Evolutionary conservation across 345 rosid genomes (phyloP), one percentile per base, ranked within the genome.

Genomic region (Conringia planisiliqua): DNA sequence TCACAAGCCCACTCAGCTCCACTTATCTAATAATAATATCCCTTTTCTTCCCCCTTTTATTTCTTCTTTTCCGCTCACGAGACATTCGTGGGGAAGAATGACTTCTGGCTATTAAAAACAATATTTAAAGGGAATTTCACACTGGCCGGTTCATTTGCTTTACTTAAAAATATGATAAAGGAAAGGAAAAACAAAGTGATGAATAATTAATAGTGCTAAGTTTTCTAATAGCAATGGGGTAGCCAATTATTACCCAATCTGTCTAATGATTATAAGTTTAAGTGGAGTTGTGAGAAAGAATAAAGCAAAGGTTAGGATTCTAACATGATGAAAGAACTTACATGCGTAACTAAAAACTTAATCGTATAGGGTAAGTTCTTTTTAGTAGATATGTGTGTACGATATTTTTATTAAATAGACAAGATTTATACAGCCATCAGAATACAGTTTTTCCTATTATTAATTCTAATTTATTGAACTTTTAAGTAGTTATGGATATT

Each of bases 201-300:
- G 33, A 74, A 47, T 66, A 74, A 66, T 66, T 59, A 77, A 38
- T 64, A 38, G 68, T 77, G 76, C 67, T 64, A 27, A 20, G 46
- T 70, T 56, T 77, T 77, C 61, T 71, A 77, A 46, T 77, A 64
- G 55, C 61, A 64, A 56, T 77, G 55, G 66, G 76, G 47, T 64
- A 47, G 62, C 80, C 64, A 77, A 70, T 77, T 13, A 77, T 77
- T 77, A 77, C 80, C 72, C 76, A 77, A 71, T 71, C 72, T 64
- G 76, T 18, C 72, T 71, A 64, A 77, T 71, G 62, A 77, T 71
- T 77, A 71, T 71, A 63, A 77, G 71, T 64, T 77, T 77, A 71
- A 71, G 76, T 76, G 80, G 76, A 55, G 62, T 39, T 71, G 80
- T 71, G 76, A 71, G 76, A 61, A 68, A 68, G 70, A 52, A 30